phyloP scores from a whole-genome alignment of 805 yeast genomes.

The Candida nanaspora region DNA sequence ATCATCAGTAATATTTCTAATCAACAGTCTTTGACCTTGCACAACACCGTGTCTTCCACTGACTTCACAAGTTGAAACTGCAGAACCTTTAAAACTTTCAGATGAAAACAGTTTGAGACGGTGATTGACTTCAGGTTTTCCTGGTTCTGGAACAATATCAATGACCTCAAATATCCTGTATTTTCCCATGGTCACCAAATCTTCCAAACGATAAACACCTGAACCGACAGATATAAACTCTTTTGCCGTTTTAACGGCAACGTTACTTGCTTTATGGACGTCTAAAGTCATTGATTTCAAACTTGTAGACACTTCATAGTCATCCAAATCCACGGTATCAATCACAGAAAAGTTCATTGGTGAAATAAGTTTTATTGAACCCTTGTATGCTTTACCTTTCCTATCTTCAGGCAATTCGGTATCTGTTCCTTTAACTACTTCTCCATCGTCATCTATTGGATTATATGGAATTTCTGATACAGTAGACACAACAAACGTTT shows the following conservation, averaged over 20 bases:
- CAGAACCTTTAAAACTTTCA: conserved; percentile 81
- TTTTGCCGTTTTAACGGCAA: conserved; percentile 33
- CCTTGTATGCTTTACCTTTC: conserved; percentile 49
- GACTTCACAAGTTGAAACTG: conserved; percentile 66
- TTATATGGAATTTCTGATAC: conserved; percentile 50
- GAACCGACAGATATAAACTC: conserved; percentile 78
- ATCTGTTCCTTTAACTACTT: conserved; percentile 48
- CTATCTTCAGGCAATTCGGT: conserved; percentile 35
- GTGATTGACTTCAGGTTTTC: conserved; percentile 73
- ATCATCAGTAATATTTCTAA: conserved; percentile 71
- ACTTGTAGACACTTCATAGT: conserved; percentile 57
- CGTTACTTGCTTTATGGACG: conserved; percentile 12
- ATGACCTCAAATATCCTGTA: conserved; percentile 69
- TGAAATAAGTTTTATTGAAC: conserved; percentile 58
- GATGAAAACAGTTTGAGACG: conserved; percentile 65
- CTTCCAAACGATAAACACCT: conserved; percentile 70
- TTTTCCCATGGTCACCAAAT: conserved; percentile 70
- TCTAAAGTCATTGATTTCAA: conserved; percentile 48
- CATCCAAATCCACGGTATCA: conserved; percentile 58
- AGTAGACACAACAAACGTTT: conserved; percentile 58
- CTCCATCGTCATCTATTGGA: conserved; percentile 70
- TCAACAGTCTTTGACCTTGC: conserved; percentile 78
- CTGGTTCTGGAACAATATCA: conserved; percentile 85
- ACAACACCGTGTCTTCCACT: conserved; percentile 78
- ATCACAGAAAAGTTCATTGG: conserved; percentile 73